A percentile compares a stretch with the other conserved stretches of the same genome.
These are phyloP conservation scores for Miscanthus sacchariflorus DNA, from an alignment of 202 grass and related monocot genomes.

Conservation along the genomic window DNA sequence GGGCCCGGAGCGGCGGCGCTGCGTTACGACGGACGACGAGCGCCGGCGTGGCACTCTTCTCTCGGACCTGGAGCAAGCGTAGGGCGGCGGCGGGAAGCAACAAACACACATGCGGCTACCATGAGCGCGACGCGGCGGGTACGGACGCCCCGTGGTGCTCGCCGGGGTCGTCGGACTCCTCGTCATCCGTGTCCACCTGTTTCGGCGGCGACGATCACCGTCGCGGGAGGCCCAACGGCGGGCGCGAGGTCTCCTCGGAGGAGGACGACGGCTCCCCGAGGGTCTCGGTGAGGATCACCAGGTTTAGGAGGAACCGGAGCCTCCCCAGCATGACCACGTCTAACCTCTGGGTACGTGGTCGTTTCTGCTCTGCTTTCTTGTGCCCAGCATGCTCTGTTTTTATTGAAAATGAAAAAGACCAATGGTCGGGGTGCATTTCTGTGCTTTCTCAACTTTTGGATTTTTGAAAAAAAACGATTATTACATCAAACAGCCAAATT, in stretches of 20 bases:
- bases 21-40: background rate
- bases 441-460: too few relatives aligned
- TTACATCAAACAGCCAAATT: too few relatives aligned
- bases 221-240: background rate
- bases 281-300: constrained; percentile 53
- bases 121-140: background rate
- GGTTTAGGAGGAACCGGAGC: constrained; percentile 55
- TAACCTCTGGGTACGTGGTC: constrained; percentile 60
- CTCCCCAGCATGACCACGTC: constrained; percentile 47
- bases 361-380: background rate
- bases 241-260: constrained; percentile 1
- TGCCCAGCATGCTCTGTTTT: background rate
- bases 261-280: constrained; percentile 3
- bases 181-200: constrained; percentile 40
- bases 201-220: constrained; percentile 36
- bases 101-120: background rate
- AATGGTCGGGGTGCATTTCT: too few relatives aligned
- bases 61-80: constrained; percentile 11
- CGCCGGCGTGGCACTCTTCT: background rate
- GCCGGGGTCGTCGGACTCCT: constrained; percentile 1
- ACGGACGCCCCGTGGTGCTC: constrained; percentile 7
- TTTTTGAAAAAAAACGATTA: too few relatives aligned
- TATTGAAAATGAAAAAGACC: too few relatives aligned
- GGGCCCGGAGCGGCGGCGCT: background rate
- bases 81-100: background rate